These are phyloP conservation scores for Nothophytophthora sp. DNA, from an alignment of 352 stramenopile species.

Conservation along the genomic window DNA sequence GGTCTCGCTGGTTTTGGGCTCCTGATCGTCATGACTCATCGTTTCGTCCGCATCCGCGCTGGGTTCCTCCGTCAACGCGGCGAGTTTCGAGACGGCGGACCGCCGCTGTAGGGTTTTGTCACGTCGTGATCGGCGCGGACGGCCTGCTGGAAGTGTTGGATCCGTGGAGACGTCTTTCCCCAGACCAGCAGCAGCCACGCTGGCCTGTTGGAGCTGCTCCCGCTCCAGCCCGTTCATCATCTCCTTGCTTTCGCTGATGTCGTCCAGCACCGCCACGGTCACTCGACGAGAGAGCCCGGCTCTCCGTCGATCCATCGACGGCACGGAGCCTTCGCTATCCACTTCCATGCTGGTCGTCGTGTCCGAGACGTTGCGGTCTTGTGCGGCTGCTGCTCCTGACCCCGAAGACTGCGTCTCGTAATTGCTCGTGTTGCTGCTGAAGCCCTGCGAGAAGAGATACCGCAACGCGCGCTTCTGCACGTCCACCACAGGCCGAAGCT, in stretches of 20 bases:
- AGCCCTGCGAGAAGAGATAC: constrained; percentile 73
- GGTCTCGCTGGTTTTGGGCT: not conserved
- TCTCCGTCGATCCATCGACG: constrained; percentile 14
- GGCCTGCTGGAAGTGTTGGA: not conserved
- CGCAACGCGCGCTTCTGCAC: constrained; percentile 57
- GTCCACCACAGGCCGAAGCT: constrained; percentile 56
- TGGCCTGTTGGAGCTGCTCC: constrained; percentile 41
- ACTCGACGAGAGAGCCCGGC: constrained; percentile 36
- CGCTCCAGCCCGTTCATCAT: constrained; percentile 33
- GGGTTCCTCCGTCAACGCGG: constrained; percentile 46
- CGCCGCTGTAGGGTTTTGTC: constrained; percentile 50
- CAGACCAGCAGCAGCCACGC: constrained; percentile 28
- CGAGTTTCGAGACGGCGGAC: constrained; percentile 36
- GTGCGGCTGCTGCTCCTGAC: not conserved
- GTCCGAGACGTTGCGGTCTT: not conserved
- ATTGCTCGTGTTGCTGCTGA: constrained; percentile 30
- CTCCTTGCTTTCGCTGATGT: constrained; percentile 42
- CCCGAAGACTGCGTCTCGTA: constrained; percentile 13
- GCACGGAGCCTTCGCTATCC: constrained; percentile 4
- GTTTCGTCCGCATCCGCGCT: constrained; percentile 16
- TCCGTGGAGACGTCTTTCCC: constrained; percentile 17
- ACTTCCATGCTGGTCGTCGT: constrained; percentile 7
- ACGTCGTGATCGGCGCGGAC: constrained; percentile 22
- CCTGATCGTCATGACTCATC: constrained; percentile 1
- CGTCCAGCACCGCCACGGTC: constrained; percentile 52